These are phyloP conservation scores for Diaporthe sp. DNA, from an alignment of 2,329 filamentous ascomycete genomes.

Conservation along the genomic window DNA sequence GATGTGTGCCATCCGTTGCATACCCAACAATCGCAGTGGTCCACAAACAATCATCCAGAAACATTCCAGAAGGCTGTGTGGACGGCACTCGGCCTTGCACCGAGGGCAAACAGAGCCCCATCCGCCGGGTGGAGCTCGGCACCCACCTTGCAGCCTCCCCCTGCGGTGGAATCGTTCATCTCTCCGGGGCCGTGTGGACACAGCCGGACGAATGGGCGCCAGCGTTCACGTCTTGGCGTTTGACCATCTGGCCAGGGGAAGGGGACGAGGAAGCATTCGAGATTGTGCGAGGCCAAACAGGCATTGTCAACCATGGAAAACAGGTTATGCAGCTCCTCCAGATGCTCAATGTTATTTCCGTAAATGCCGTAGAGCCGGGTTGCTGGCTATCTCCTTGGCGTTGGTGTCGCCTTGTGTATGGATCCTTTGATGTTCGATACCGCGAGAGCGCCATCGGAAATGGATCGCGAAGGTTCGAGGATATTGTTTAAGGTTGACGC, in stretches of 20 bases:
- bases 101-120: background rate
- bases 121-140: constrained; percentile 15
- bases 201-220: constrained; percentile 20
- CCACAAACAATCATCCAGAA: constrained; percentile 24
- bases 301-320: constrained; percentile 4
- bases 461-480: background rate
- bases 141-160: constrained; percentile 29
- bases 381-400: background rate
- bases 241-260: constrained; percentile 27
- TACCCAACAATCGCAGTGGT: background rate
- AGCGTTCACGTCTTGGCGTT: constrained; percentile 19
- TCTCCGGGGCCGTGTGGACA: constrained; percentile 20
- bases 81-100: constrained; percentile 13
- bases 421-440: background rate
- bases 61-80: constrained; percentile 25
- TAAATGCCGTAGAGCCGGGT: background rate
- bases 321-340: background rate
- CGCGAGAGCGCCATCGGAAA: background rate
- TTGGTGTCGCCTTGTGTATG: background rate
- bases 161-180: constrained; percentile 30
- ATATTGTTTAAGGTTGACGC: background rate
- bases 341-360: constrained; percentile 6
- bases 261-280: constrained; percentile 15
- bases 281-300: constrained; percentile 8
- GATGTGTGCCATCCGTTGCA: background rate